Percentiles rank a stretch among this genome's conserved stretches.
Evolutionary conservation across 2,329 filamentous ascomycete genomes (phyloP).

Genomic region (Pyrenophora teres): DNA sequence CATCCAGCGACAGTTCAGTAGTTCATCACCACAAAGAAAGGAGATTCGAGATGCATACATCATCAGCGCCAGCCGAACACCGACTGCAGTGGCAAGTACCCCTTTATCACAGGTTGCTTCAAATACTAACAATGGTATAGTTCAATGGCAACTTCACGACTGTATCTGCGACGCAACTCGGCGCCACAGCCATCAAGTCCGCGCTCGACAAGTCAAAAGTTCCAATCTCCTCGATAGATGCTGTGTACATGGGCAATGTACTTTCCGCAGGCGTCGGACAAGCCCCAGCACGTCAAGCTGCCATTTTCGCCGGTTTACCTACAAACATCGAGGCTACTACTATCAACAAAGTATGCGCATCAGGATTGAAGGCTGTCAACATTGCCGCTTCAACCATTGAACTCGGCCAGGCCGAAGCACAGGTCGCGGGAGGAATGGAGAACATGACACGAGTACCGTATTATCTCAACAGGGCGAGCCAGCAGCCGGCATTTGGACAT

Average conservation of each 20-base stretch:
- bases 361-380: conserved; percentile 87
- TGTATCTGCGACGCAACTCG: conserved; percentile 84
- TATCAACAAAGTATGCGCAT: conserved; percentile 98
- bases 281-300: conserved; percentile 87
- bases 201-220: conserved; percentile 85
- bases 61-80: conserved; percentile 84
- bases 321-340: conserved; percentile 84
- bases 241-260: conserved; percentile 98
- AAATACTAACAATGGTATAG: conserved; percentile 52
- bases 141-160: conserved; percentile 92
- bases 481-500: conserved; percentile 83
- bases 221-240: conserved; percentile 77
- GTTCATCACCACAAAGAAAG: conserved; percentile 47
- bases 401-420: conserved; percentile 83
- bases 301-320: conserved; percentile 84
- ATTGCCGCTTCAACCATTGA: conserved; percentile 95
- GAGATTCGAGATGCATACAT: conserved; percentile 94
- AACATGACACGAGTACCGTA: conserved; percentile 96
- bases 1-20: conserved; percentile 47
- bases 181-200: conserved; percentile 87
- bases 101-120: neutral
- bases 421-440: conserved; percentile 96
- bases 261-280: conserved; percentile 84
- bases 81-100: conserved; percentile 75
- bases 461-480: conserved; percentile 81